Evolutionary conservation across 768 basidiomycete species (phyloP).

Genomic region (Tephrocybe sp.): DNA sequence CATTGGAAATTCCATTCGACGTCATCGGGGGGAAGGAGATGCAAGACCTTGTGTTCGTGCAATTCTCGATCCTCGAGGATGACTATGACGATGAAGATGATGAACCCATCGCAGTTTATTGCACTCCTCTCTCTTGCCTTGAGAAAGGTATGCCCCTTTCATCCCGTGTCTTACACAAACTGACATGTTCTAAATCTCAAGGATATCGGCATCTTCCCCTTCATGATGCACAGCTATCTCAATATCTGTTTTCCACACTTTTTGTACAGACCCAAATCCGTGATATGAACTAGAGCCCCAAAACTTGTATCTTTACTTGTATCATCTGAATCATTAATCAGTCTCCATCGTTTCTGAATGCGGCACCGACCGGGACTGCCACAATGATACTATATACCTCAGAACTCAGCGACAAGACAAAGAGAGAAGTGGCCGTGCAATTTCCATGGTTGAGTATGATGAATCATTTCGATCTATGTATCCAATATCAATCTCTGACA

Average conservation of each 20-base stretch:
- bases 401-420: neutral
- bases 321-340: neutral
- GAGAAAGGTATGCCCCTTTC: slow-evolving; percentile 54
- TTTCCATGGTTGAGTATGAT: neutral
- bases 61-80: slow-evolving; percentile 73
- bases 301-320: neutral
- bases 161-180: neutral
- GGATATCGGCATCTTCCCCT: slow-evolving; percentile 91
- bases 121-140: slow-evolving; percentile 67
- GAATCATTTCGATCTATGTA: too few species aligned
- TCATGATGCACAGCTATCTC: slow-evolving; percentile 83
- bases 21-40: slow-evolving; percentile 73
- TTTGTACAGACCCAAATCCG: slow-evolving; percentile 69
- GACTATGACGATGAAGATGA: slow-evolving; percentile 54
- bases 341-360: neutral
- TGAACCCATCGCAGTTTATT: slow-evolving; percentile 73
- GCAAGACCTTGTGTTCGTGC: slow-evolving; percentile 82
- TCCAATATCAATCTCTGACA: too few species aligned
- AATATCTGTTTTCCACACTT: slow-evolving; percentile 91
- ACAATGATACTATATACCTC: too few species aligned
- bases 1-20: slow-evolving; percentile 69
- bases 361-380: neutral
- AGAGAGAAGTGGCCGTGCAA: neutral
- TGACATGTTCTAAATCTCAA: slow-evolving; percentile 26
- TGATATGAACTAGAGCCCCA: slow-evolving; percentile 16